A percentile compares a stretch with the other conserved stretches of the same genome.
phyloP scores from a whole-genome alignment of 202 grass and related monocot genomes.

The Setaria italica region DNA sequence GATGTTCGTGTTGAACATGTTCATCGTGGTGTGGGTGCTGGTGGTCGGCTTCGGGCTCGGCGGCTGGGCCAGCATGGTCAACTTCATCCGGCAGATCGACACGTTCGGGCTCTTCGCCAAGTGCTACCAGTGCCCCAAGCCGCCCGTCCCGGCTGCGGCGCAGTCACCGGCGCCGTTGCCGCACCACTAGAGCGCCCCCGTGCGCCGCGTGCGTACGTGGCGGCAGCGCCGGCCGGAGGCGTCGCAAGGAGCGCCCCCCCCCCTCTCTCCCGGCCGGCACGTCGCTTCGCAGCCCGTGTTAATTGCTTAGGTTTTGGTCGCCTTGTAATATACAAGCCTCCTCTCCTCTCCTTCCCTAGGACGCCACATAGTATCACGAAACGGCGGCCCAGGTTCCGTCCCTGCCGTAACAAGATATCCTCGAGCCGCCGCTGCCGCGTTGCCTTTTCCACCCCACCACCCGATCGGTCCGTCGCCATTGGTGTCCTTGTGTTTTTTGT shows the following conservation, averaged over 20 bases:
- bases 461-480: slow-evolving; percentile 26
- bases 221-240: background rate
- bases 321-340: slow-evolving; percentile 62
- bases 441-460: background rate
- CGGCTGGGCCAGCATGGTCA: slow-evolving; percentile 94
- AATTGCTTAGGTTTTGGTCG: slow-evolving; percentile 63
- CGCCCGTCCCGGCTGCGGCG: slow-evolving; percentile 2
- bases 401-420: slow-evolving; percentile 18
- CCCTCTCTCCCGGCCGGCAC: background rate
- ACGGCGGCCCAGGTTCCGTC: background rate
- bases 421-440: slow-evolving; percentile 33
- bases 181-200: slow-evolving; percentile 50
- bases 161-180: slow-evolving; percentile 44
- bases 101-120: slow-evolving; percentile 99
- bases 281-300: slow-evolving; percentile 26
- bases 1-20: slow-evolving; percentile 84
- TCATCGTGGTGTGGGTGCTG: slow-evolving; percentile 95
- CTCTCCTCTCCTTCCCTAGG: slow-evolving; percentile 11
- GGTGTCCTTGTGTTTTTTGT: slow-evolving; percentile 50
- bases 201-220: too few species aligned
- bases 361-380: background rate
- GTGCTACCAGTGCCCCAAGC: slow-evolving; percentile 98
- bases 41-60: slow-evolving; percentile 96
- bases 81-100: slow-evolving; percentile 90
- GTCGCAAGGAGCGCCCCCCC: background rate